Evolutionary conservation across 2,329 filamentous ascomycete genomes (phyloP).

Genomic region (Alternaria gaisen): DNA sequence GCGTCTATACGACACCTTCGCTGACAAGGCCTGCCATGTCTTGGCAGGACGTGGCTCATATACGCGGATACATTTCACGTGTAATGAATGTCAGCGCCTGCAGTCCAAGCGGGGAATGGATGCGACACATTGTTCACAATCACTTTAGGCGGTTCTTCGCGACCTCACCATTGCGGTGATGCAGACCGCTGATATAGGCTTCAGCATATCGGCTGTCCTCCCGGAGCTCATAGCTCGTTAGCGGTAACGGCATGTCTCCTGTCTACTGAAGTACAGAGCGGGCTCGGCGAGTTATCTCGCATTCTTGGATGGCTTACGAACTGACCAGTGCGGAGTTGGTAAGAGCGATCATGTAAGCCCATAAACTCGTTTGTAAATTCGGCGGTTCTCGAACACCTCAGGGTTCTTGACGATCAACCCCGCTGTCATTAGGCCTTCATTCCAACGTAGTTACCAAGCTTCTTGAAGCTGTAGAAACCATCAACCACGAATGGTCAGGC

Average conservation of each 20-base stretch:
- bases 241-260: slow-evolving; percentile 4
- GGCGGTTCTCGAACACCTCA: slow-evolving; percentile 13
- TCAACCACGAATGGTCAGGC: background rate
- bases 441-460: background rate
- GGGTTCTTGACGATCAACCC: slow-evolving; percentile 5
- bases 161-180: background rate
- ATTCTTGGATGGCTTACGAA: slow-evolving; percentile 28
- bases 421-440: slow-evolving; percentile 1
- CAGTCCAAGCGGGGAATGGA: slow-evolving; percentile 2
- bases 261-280: slow-evolving; percentile 3
- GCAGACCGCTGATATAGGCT: slow-evolving; percentile 5
- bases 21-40: slow-evolving; percentile 6
- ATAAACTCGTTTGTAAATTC: slow-evolving; percentile 5
- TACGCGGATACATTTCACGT: slow-evolving; percentile 27
- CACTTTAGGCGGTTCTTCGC: slow-evolving; percentile 1
- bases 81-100: slow-evolving; percentile 31
- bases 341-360: slow-evolving; percentile 21
- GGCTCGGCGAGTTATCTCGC: slow-evolving; percentile 14
- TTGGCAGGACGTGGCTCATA: background rate
- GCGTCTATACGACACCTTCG: slow-evolving; percentile 25
- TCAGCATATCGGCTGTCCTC: background rate
- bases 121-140: background rate
- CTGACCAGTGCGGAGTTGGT: slow-evolving; percentile 24
- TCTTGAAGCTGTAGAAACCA: background rate
- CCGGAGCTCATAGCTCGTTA: slow-evolving; percentile 1